Evolutionary conservation across 148 eudicot species (phyloP), one percentile per base, ranked within the genome.

Genomic region (Fallopia convolvulus): DNA sequence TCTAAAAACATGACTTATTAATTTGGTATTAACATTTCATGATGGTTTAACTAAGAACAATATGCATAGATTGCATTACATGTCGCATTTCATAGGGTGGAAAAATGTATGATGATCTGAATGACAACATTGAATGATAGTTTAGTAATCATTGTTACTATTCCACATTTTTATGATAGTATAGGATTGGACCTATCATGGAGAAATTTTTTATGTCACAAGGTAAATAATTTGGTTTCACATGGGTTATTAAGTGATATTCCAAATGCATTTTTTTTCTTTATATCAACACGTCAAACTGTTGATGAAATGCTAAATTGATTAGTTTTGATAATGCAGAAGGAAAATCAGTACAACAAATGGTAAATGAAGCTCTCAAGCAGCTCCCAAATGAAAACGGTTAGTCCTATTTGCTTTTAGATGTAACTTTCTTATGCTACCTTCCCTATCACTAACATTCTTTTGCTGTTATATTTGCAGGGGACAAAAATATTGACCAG

Each of bases 311-410:
- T 68, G 21, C 72, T 33, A 36, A 32, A 42, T 50, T 74, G 73
- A 83, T 70, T 21, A 11, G 44, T 15, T 17, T 79, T 53, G 39
- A 52, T 83, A 41, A 68, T 78, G 68, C 92, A 92, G 99, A 95
- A 85, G 99, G 97, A 23, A 95, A 95, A 83, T 89, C 97, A 39
- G 99, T 92, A 80, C 85, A 95, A 82, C 87, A 95, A 87, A 95
- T 95, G 99, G 97, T 92, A 21, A 86, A 83, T 72, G 97, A 92
- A 89, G 97, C 99, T 81, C 97, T 92, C 75, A 86, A 65, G 78
- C 94, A 77, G 32, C 92, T 95, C 49, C 97, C 97, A 42, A 95
- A 95, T 82, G 63, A 61, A 26, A 87, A 86, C 75, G 94, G 99
- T 94, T 82, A 78, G 72, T 68, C 39, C 39, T 68, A 46, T 21